Evolutionary conservation across 208 protist genomes (phyloP), one percentile per base, ranked within the genome.

Genomic region (Acanthamoeba lenticulata): DNA sequence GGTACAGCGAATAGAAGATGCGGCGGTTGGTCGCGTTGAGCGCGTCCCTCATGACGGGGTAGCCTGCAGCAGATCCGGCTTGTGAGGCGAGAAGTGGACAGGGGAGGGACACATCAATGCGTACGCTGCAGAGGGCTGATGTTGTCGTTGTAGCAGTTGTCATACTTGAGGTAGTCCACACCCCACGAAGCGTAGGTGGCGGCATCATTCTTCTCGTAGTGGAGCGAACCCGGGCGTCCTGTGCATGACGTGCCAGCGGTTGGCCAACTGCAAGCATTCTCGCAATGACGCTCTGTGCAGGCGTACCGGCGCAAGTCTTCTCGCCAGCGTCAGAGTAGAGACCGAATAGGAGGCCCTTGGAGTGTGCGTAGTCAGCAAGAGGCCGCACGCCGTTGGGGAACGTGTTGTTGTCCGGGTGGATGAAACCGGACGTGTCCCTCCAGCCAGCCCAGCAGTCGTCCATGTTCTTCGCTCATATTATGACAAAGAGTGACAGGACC

Each of bases 331-430:
- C 83, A 38, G 83, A 72, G 65, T 96, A 96, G 11, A 95, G 89
- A n/a, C 95, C 95, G 86, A 96, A 91, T 40, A 91, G 67, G 7
- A 96, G 67, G 13, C 95, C 95, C 19, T 81, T 69, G 7, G 90
- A 92, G 65, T 96, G 95, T 9, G 93, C 62, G 32, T 95, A 93
- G 52, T 93, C 62, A 2, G 90, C 77, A 6, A 96, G 36, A 21
- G 47, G 36, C 4, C 38, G 62, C 45, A 95, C 91, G 55, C 95
- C 95, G 29, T 92, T 47, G 40, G 95, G 95, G 77, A 96, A 96
- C 57, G 93, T 38, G 32, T 32, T 11, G 55, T 92, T 83, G 55
- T 96, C 95, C 19, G 89, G 19, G 40, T 67, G n/a, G 36, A 95
- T 65, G 42, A 90, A 55, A 40, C 95, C 90, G 36, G 85, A 24